Conservation (phyloP, 1,284 basidiomycete species). For the Anthracocystis setariae region DNA sequence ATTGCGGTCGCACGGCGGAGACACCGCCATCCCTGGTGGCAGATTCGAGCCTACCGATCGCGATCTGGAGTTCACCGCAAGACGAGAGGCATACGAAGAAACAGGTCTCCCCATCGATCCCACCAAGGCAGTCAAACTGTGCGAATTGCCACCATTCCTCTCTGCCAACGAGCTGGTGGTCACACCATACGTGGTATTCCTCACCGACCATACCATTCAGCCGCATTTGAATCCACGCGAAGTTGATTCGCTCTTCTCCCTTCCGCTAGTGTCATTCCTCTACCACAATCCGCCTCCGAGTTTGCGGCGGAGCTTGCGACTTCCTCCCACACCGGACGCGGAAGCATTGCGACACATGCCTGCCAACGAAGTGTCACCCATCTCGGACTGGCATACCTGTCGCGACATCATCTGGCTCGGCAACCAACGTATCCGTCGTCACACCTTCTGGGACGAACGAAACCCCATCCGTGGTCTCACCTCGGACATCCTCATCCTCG, state of each 20-base stretch:
- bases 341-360: constrained; percentile 48
- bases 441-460: constrained; percentile 62
- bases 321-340: constrained; percentile 27
- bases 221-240: constrained; percentile 57
- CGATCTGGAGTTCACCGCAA: constrained; percentile 58
- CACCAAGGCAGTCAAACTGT: constrained; percentile 48
- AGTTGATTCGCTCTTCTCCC: constrained; percentile 56
- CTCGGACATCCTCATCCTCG: constrained; percentile 62
- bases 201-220: constrained; percentile 47
- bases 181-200: constrained; percentile 59
- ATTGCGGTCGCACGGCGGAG: constrained; percentile 59
- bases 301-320: constrained; percentile 31
- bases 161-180: constrained; percentile 65
- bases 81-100: constrained; percentile 64
- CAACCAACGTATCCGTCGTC: constrained; percentile 46
- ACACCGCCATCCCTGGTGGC: constrained; percentile 64
- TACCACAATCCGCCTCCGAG: constrained; percentile 46
- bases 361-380: constrained; percentile 44
- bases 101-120: constrained; percentile 59
- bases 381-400: constrained; percentile 64
- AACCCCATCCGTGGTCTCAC: constrained; percentile 62
- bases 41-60: constrained; percentile 58
- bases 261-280: constrained; percentile 60
- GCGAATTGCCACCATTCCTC: constrained; percentile 59
- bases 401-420: constrained; percentile 61